phyloP scores from a whole-genome alignment of 768 basidiomycete species.

The Trametes villosa region DNA sequence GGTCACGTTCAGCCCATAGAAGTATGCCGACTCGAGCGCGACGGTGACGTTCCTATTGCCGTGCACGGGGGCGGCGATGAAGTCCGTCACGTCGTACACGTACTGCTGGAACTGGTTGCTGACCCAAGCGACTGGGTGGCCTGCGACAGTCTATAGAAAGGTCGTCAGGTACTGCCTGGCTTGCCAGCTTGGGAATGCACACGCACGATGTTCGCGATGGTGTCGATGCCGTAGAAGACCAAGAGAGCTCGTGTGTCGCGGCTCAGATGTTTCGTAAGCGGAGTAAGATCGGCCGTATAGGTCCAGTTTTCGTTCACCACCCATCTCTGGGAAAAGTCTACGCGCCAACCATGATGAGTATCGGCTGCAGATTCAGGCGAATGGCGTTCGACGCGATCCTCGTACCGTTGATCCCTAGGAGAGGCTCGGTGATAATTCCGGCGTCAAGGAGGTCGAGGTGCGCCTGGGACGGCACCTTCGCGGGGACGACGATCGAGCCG shows the following conservation, averaged over 20 bases:
- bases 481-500: conserved; percentile 57
- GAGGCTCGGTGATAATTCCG: conserved; percentile 57
- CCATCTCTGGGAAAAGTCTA: conserved; percentile 61
- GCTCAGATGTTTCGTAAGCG: conserved; percentile 42
- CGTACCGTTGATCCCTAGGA: conserved; percentile 57
- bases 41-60: conserved; percentile 52
- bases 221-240: conserved; percentile 62
- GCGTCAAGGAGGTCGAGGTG: conserved; percentile 57
- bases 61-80: conserved; percentile 38
- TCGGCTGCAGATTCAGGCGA: not conserved
- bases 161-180: not conserved
- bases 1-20: conserved; percentile 58
- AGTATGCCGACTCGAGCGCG: conserved; percentile 55
- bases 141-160: conserved; percentile 47
- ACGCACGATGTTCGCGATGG: conserved; percentile 55
- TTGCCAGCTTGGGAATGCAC: no score
- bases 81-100: conserved; percentile 52
- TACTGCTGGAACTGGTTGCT: conserved; percentile 63
- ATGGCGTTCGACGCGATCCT: not conserved
- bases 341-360: not conserved
- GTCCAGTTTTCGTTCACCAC: conserved; percentile 62
- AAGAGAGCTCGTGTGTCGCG: conserved; percentile 35
- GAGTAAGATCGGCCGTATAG: conserved; percentile 56
- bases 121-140: conserved; percentile 58
- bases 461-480: conserved; percentile 53